Evolutionary conservation across 129 eudicot species (phyloP).

Genomic region (Artemisia annua): DNA sequence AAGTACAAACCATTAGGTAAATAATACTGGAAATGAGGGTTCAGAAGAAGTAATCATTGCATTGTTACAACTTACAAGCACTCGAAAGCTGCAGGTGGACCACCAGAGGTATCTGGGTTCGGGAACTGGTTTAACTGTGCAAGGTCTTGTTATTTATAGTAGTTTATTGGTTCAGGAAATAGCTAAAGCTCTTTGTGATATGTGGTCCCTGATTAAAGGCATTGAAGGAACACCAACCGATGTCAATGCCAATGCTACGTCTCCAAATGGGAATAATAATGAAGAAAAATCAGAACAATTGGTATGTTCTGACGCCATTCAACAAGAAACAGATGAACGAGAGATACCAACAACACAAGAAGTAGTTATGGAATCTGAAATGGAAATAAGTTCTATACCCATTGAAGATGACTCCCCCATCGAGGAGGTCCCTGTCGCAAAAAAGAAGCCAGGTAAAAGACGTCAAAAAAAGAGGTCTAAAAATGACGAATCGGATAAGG

Average conservation of each 20-base stretch:
- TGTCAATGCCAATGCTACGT: conserved; percentile 14
- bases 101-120: conserved; percentile 34
- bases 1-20: conserved; percentile 30
- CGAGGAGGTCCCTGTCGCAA: no score
- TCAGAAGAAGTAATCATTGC: conserved; percentile 56
- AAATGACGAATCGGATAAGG: no score
- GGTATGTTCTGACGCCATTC: no score
- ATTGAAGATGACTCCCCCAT: no score
- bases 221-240: conserved; percentile 30
- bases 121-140: conserved; percentile 54
- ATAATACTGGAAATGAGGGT: conserved; percentile 33
- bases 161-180: conserved; percentile 45
- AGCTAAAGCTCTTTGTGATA: conserved; percentile 58
- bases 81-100: conserved; percentile 56
- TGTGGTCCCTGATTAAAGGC: conserved; percentile 40
- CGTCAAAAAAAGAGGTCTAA: no score
- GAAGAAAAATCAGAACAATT: conserved; percentile 34
- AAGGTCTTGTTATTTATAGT: conserved; percentile 49
- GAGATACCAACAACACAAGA: conserved; percentile 23
- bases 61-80: conserved; percentile 56
- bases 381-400: neutral
- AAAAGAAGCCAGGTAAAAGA: no score
- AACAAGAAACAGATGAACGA: conserved; percentile 6
- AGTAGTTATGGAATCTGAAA: conserved; percentile 16
- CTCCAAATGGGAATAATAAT: conserved; percentile 13